These are phyloP conservation scores for Kwoniella sp. DNA, from an alignment of 768 basidiomycete genomes.

Conservation along the genomic window DNA sequence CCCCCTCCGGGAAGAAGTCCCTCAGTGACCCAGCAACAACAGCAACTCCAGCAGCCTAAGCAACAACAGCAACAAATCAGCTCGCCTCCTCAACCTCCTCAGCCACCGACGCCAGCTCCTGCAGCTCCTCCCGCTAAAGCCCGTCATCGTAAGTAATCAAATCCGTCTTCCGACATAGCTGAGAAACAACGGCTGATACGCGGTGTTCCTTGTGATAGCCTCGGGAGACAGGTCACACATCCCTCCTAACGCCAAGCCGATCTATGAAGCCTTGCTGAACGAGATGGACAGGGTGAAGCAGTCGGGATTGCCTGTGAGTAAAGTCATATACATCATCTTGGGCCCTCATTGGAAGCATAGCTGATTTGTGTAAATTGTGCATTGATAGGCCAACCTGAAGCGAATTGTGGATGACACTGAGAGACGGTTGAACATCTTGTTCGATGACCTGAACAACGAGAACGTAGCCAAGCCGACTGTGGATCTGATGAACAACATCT, in stretches of 20 bases:
- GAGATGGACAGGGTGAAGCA: constrained; percentile 72
- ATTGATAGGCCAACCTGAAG: constrained; percentile 73
- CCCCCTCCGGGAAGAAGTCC: constrained; percentile 46
- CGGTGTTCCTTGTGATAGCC: constrained; percentile 60
- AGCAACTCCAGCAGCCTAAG: constrained; percentile 10
- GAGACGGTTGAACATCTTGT: constrained; percentile 78
- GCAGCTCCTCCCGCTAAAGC: constrained; percentile 55
- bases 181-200: background rate
- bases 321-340: no score
- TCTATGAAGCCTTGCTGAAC: constrained; percentile 68
- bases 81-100: constrained; percentile 51
- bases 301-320: constrained; percentile 68
- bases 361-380: background rate
- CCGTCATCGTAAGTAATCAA: constrained; percentile 65
- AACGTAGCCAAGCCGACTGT: constrained; percentile 72
- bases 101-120: constrained; percentile 56
- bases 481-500: constrained; percentile 71
- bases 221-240: constrained; percentile 92
- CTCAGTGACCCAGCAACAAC: constrained; percentile 23
- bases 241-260: constrained; percentile 67
- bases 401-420: constrained; percentile 84
- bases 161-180: background rate
- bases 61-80: constrained; percentile 18
- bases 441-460: constrained; percentile 90
- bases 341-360: background rate